These are phyloP conservation scores for Xylogone sp. DNA, from an alignment of 2,329 filamentous ascomycete genomes.

Conservation along the genomic window DNA sequence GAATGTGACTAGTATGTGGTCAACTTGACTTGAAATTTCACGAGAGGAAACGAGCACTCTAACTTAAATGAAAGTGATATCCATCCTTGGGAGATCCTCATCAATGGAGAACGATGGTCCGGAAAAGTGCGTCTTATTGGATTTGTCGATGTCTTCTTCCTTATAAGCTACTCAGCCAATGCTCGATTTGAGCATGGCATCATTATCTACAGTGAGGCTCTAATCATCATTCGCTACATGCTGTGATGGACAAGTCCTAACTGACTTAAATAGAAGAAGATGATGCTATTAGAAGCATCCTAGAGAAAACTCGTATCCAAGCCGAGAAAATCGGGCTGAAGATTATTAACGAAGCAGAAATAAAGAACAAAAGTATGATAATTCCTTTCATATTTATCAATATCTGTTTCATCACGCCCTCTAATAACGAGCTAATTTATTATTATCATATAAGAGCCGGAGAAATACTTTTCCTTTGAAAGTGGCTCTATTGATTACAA, in stretches of 20 bases:
- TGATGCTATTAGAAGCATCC: constrained; percentile 19
- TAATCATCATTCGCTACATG: neutral
- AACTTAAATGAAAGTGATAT: constrained; percentile 23
- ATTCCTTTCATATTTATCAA: no score
- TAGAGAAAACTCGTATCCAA: constrained; percentile 13
- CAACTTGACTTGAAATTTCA: no score
- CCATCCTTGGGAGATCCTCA: constrained; percentile 31
- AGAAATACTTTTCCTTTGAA: constrained; percentile 22
- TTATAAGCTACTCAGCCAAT: constrained; percentile 29
- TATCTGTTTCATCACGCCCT: no score
- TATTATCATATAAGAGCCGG: no score
- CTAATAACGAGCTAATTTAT: no score
- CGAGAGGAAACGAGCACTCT: no score
- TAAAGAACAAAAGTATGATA: constrained; percentile 11
- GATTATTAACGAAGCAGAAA: constrained; percentile 16
- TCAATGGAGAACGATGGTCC: constrained; percentile 28
- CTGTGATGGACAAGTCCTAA: no score
- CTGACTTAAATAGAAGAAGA: constrained; percentile 26
- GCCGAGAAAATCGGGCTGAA: constrained; percentile 13
- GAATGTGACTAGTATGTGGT: constrained; percentile 27
- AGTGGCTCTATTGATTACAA: constrained; percentile 22
- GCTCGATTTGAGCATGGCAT: constrained; percentile 29
- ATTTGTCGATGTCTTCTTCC: constrained; percentile 31
- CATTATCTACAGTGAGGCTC: constrained; percentile 24
- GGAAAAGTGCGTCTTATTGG: constrained; percentile 31